Conservation (phyloP, 441 rosid genomes). For the Metrosideros polymorpha region DNA sequence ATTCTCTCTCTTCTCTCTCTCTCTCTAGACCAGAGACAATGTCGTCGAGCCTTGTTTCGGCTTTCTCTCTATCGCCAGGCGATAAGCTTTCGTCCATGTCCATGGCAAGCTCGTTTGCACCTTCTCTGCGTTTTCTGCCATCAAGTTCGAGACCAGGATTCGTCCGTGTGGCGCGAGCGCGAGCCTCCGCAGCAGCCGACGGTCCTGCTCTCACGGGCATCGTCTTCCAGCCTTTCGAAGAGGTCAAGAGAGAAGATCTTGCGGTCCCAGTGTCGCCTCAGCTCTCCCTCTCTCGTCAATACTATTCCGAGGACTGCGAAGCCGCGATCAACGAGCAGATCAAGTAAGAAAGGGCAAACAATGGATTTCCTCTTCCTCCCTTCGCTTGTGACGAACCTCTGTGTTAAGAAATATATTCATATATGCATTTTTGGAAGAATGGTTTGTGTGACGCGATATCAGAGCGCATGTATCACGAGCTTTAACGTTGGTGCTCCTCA, state of each 20-base stretch:
- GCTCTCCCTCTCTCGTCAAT: conserved; percentile 44
- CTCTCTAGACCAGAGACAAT: not conserved
- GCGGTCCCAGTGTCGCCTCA: conserved; percentile 25
- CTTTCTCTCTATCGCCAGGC: not conserved
- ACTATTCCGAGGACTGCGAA: conserved; percentile 31
- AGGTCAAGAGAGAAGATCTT: conserved; percentile 32
- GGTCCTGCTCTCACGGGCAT: conserved; percentile 19
- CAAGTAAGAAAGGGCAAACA: conserved; percentile 24
- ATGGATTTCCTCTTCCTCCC: not conserved
- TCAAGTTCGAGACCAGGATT: not conserved
- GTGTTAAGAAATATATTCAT: not conserved
- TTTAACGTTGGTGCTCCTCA: not conserved
- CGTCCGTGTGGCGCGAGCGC: not conserved
- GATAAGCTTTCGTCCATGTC: not conserved
- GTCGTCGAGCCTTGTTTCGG: not conserved
- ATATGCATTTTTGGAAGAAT: not conserved
- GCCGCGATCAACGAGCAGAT: conserved; percentile 49
- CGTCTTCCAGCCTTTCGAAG: conserved; percentile 46
- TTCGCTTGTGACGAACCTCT: not conserved
- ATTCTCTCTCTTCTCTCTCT: not conserved
- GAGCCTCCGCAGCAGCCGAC: conserved; percentile 1
- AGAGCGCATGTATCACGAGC: not conserved
- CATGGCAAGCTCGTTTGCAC: not conserved
- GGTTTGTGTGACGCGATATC: not conserved
- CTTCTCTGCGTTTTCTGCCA: not conserved